Evolutionary conservation across 768 basidiomycete genomes (phyloP).

Genomic region (Tulasnella sp.): DNA sequence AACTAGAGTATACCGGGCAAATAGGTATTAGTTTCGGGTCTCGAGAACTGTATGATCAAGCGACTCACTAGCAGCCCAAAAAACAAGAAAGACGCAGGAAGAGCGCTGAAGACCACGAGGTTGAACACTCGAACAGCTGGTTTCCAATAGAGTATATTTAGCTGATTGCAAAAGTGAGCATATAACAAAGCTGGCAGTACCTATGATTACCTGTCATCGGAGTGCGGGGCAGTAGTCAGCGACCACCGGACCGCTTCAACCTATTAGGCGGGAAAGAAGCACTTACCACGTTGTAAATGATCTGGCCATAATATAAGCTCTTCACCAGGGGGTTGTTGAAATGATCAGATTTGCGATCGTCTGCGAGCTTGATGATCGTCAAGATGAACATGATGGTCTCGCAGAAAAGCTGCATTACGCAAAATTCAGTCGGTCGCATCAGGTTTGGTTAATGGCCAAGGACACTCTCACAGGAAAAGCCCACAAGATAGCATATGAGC

Average conservation of each 20-base stretch:
- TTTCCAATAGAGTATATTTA: background rate
- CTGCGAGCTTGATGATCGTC: background rate
- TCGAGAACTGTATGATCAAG: background rate
- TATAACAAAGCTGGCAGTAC: background rate
- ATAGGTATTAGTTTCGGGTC: background rate
- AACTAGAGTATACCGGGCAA: background rate
- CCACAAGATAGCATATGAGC: background rate
- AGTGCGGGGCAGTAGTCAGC: background rate
- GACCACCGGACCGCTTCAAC: background rate
- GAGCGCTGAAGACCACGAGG: background rate
- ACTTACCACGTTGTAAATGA: background rate
- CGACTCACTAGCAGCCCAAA: background rate
- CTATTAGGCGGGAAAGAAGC: background rate
- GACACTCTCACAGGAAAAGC: background rate
- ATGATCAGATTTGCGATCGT: background rate
- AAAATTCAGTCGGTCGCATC: background rate
- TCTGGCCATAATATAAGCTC: background rate
- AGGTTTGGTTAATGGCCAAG: background rate
- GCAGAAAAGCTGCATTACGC: background rate
- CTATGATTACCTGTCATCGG: background rate
- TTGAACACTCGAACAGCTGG: background rate
- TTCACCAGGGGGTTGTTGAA: background rate
- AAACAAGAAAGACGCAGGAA: background rate
- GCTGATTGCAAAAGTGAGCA: background rate
- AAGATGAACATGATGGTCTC: background rate